Conservation (phyloP, 176 grass and related monocot species). For the Avena sativa region DNA sequence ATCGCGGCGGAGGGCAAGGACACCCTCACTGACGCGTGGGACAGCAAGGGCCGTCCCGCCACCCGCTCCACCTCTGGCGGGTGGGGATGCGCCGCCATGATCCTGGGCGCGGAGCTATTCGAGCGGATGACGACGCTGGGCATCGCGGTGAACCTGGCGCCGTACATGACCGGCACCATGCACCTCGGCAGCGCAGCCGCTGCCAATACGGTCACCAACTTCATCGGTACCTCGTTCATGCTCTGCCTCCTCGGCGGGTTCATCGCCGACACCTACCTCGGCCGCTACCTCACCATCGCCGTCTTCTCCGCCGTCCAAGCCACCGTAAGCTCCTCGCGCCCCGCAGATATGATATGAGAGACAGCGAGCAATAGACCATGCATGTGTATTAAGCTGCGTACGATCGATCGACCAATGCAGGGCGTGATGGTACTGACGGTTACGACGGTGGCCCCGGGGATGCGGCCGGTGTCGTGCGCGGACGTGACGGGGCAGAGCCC, state of each 20-base stretch:
- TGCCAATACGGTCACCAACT: constrained; percentile 92
- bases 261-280: constrained; percentile 92
- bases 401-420: constrained; percentile 37
- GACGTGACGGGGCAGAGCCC: constrained; percentile 37
- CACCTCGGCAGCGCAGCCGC: constrained; percentile 89
- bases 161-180: constrained; percentile 93
- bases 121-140: constrained; percentile 96
- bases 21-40: constrained; percentile 72
- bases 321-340: background rate
- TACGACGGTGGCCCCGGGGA: constrained; percentile 68
- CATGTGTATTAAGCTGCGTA: background rate
- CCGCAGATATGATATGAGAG: background rate
- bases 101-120: constrained; percentile 87
- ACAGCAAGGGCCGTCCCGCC: constrained; percentile 81
- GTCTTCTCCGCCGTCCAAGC: constrained; percentile 88
- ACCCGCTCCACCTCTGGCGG: constrained; percentile 62
- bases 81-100: constrained; percentile 81
- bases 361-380: background rate
- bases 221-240: constrained; percentile 95
- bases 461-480: constrained; percentile 59
- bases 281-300: constrained; percentile 93
- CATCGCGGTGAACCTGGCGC: constrained; percentile 90
- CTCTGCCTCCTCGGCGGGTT: constrained; percentile 94
- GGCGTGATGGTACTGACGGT: constrained; percentile 82
- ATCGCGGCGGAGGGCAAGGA: constrained; percentile 52